Evolutionary conservation across 176 grass and related monocot species (phyloP), one percentile per base, ranked within the genome.

Genomic region (Echinochloa phyllopogon): DNA sequence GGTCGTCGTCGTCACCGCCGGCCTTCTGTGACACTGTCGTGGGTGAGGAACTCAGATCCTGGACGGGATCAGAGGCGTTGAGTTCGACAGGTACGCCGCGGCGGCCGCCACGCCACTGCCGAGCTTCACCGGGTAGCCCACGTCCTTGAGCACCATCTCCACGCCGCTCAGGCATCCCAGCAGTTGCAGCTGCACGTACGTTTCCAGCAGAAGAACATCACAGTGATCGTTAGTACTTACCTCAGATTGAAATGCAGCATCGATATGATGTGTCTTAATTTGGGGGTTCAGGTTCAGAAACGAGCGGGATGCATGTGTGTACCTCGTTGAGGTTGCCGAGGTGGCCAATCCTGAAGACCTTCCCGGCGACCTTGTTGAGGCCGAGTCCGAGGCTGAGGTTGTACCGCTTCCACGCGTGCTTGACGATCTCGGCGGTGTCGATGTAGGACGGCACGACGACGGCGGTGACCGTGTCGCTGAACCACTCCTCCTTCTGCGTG

Each of bases 251-350:
- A 33, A 33, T 33, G 29, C 29, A 33, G 29, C 29, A 33, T 33
- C 29, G 29, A 33, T 33, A 2, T 33, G 29, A 33, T 33, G 29
- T 33, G 29, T 33, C 29, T 33, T n/a, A n/a, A n/a, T n/a, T 33
- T 33, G 29, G 29, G 29, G 29, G 29, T 33, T 33, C 29, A 33
- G 29, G 29, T 2, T 33, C 29, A 2, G 29, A 33, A 2, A 33
- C 29, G 29, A 33, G 29, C 29, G 29, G 29, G 1, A 33, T 33
- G 29, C 29, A n/a, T n/a, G 29, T 33, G 29, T 33, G 29, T 90
- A 94, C 96, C 89, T 99, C 96, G 76, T 99, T 99, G 80, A 99
- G 89, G 83, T 92, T 89, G 69, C 96, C 96, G n/a, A 96, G 84
- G 71, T 96, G 96, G 6, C 96, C 96, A 10, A 99, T 96, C 90